phyloP scores from a whole-genome alignment of 768 basidiomycete genomes.

The Tylopilus felleus region DNA sequence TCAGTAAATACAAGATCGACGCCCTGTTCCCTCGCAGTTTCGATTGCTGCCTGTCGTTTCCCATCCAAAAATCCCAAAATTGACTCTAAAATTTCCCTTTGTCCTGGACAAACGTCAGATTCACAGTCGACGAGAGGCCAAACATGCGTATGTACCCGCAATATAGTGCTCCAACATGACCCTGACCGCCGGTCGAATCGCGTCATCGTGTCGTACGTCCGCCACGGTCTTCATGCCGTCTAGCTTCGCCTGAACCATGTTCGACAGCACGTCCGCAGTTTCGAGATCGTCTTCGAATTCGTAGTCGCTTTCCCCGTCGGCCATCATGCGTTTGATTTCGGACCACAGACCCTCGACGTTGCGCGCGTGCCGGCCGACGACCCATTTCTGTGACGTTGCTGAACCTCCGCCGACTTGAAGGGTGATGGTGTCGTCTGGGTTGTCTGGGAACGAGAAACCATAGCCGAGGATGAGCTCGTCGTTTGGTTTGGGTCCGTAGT shows the following conservation, averaged over 20 bases:
- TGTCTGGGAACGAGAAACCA: constrained; percentile 76
- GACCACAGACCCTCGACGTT: constrained; percentile 62
- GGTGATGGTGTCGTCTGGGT: constrained; percentile 84
- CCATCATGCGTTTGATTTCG: constrained; percentile 40
- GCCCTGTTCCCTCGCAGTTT: constrained; percentile 48
- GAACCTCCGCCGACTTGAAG: constrained; percentile 70
- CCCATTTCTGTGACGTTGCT: constrained; percentile 45
- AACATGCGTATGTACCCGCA: constrained; percentile 49
- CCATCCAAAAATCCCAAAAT: constrained; percentile 46
- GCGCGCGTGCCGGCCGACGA: constrained; percentile 54
- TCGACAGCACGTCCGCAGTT: constrained; percentile 57
- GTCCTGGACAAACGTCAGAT: constrained; percentile 38
- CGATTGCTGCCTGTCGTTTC: constrained; percentile 47
- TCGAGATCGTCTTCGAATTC: constrained; percentile 66
- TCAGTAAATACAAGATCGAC: constrained; percentile 52
- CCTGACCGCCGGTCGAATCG: constrained; percentile 53
- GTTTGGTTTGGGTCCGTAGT: constrained; percentile 91
- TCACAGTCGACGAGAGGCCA: too few relatives aligned
- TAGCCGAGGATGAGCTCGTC: constrained; percentile 89
- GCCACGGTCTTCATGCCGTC: constrained; percentile 44
- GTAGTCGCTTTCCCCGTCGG: constrained; percentile 17
- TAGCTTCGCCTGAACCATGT: constrained; percentile 59
- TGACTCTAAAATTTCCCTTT: constrained; percentile 53
- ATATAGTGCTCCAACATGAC: constrained; percentile 69
- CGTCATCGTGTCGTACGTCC: constrained; percentile 14